Evolutionary conservation across 495 filamentous ascomycete genomes (phyloP).

Genomic region (Hyaloscypha variabilis): DNA sequence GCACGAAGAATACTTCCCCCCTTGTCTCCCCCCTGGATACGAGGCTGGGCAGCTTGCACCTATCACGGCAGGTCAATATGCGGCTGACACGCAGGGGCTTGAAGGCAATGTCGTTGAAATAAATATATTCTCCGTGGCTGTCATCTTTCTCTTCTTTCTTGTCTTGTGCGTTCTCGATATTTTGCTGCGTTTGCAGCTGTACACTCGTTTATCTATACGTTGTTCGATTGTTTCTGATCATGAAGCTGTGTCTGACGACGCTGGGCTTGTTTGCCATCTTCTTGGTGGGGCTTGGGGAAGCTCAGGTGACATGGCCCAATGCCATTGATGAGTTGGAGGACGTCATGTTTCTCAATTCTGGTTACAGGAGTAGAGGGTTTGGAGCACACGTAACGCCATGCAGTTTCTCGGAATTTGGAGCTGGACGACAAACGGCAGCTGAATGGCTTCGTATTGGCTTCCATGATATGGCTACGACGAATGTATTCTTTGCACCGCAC

Average conservation of each 20-base stretch:
- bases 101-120: not conserved
- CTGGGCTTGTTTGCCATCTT: constrained; percentile 40
- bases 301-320: constrained; percentile 62
- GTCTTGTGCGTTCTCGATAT: constrained; percentile 1
- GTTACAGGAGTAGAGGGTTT: constrained; percentile 55
- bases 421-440: constrained; percentile 57
- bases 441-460: constrained; percentile 66
- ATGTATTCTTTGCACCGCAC: constrained; percentile 42
- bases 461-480: constrained; percentile 63
- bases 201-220: constrained; percentile 22
- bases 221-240: constrained; percentile 21
- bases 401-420: constrained; percentile 53
- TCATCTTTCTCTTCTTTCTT: constrained; percentile 2
- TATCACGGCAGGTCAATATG: not conserved
- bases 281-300: constrained; percentile 29
- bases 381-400: constrained; percentile 60
- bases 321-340: constrained; percentile 63
- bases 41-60: not conserved
- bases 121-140: not conserved
- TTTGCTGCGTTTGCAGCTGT: constrained; percentile 24
- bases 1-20: not conserved
- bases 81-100: not conserved
- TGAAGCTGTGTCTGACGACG: constrained; percentile 27
- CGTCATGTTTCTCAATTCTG: constrained; percentile 60
- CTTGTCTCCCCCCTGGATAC: not conserved